Evolutionary conservation across 2,329 filamentous ascomycete genomes (phyloP), one percentile per base, ranked within the genome.

Genomic region (Xylaria sp.): DNA sequence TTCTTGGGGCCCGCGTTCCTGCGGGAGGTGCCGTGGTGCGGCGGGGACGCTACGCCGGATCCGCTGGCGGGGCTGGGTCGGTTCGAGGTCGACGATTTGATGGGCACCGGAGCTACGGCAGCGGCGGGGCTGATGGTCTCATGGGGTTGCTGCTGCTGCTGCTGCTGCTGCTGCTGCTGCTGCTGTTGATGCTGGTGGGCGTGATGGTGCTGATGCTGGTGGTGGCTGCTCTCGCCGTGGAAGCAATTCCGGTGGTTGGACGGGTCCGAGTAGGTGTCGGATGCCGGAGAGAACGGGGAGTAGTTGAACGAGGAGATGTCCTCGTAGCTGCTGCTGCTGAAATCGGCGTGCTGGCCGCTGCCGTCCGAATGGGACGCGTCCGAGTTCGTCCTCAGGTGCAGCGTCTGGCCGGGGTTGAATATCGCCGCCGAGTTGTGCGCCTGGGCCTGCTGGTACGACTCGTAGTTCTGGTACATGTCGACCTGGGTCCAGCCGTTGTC

Each of bases 371-470:
- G 84, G 1, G 90, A 94, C 2, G 91, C 94, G 66, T 95, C 91
- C 3, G 92, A 96, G 65, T 89, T 87, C 50, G 88, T 92, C 63
- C 92, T 85, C 67, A 96, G 82, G 75, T 97, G 93, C 47, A 97
- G 78, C 1, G 92, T 95, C 75, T 96, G 90, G 58, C 88, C 86
- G 1, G 93, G 93, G 74, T 97, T 96, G 79, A 96, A 95, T 67
- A 96, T 92, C 62, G 90, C 87, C 13, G 77, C 70, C 43, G 82
- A 81, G 2, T 75, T 68, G 53, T 78, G 76, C 48, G 71, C 72
- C 34, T 69, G 67, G 22, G 87, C 78, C 42, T 82, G 78, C 63
- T 81, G 80, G 45, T 83, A 85, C 29, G 83, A 81, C 63, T 93
- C 89, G 63, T 89, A 86, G 37, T 87, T 88, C 57, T 85, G 87